Base-by-base conservation (phyloP, 2,329 filamentous ascomycete species). In the Coniochaeta pulveracea region DNA sequence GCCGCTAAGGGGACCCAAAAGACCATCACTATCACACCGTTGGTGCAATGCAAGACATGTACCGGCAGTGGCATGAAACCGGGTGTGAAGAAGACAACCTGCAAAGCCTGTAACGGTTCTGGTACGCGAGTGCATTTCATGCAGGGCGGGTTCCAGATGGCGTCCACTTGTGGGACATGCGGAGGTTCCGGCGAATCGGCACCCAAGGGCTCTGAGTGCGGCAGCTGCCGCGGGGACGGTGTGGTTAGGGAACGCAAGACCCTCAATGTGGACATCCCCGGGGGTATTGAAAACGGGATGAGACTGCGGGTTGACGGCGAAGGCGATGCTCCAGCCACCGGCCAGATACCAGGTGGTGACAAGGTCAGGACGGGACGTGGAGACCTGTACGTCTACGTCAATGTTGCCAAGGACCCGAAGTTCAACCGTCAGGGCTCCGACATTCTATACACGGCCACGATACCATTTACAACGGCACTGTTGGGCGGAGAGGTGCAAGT, bases 261-360 rank as follows among this genome's bases (percentile, higher is more conserved):
- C 0, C 77, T 98, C 32, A 81, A 73, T 18, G 72, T 98, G 26
- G 88, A 96, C 47, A 95, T 98, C 28, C 91, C 91, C 2, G 86
- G 83, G 15, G 91, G 91, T 42, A 86, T 98, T 19, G 91, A 96
- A 54, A 89, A 98, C 54, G 88, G 89, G 35, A 96, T 96, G 89
- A 76, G 85, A 37, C 62, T 98, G 47, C 73, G 85, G 34, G 73
- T 98, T 18, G 75, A 78, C 37, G 83, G 83, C 17, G 86, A 93
- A 50, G 91, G 91, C 43, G 89, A 98, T 50, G 80, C 85, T 11
- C 81, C 91, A 15, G 66, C 77, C 7, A 89, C 84, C 16, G 85
- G 85, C 27, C 70, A 76, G 16, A 65, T 74, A 11, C 69, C 73
- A 19, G 72, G 77, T 27, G 28, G 18, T 14, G 65, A 76, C 18